Base-by-base conservation (phyloP, 106 monocot genomes). In the Allium cepa region DNA sequence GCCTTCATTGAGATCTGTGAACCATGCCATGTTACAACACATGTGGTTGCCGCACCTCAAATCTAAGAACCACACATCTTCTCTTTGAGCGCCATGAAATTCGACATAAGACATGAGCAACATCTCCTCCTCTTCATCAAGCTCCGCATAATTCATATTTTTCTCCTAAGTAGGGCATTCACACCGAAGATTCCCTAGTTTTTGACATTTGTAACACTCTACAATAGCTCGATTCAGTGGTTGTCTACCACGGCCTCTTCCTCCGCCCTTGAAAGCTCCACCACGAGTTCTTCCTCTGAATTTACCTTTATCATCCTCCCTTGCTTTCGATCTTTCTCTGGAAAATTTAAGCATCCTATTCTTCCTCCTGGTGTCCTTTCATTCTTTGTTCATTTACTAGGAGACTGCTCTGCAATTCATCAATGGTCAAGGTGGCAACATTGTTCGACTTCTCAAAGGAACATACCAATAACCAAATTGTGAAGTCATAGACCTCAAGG, bases 111-210 rank as follows among this genome's bases (percentile, higher is more conserved):
- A n/a, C 60, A 60, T 60, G 10, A 60, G 17, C 9, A 60, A 26
- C 60, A 60, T 60, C 60, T 60, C 56, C 17, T 60, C 60, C 8
- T 56, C 56, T 56, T 56, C 60, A 2, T 36, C 36, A 36, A 36
- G 36, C 36, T 36, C 36, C 3, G 60, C 60, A 18, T 60, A 60
- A 26, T 60, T 60, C 10, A 26, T 13, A 9, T 10, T 26, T 60
- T 60, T 60, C 60, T 60, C 60, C 60, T 7, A 60, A 3, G 18
- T 60, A 60, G 11, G 60, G 17, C 60, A 60, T 60, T 60, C 60
- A 18, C 7, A 60, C 26, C 0, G 17, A 26, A 60, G 7, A 26
- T 60, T 3, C 60, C 60, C 60, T 60, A 60, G 60, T n/a, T 60
- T 60, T 0, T 60, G 60, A 13, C 17, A 60, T 60, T 60, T 60